Evolutionary conservation across 345 rosid species (phyloP).

Genomic region (Populus davidiana): DNA sequence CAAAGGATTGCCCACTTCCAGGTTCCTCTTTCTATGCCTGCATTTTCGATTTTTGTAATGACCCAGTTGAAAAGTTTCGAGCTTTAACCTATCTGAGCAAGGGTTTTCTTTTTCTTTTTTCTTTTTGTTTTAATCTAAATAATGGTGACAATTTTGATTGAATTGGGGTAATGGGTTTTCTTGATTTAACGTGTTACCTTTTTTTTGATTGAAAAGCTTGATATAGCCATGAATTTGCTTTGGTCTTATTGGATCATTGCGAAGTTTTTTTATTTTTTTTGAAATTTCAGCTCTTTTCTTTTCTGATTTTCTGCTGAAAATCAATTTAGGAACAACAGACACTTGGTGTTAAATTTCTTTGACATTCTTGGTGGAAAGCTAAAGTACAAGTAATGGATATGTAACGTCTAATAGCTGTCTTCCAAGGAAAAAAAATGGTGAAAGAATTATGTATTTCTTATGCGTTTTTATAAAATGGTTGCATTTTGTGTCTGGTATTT

Average conservation of each 20-base stretch:
- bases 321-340: neutral
- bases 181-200: neutral
- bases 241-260: neutral
- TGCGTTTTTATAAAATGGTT: neutral
- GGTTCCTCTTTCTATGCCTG: constrained; percentile 29
- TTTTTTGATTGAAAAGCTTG: neutral
- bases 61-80: neutral
- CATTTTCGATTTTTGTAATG: neutral
- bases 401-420: neutral
- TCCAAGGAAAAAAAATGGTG: neutral
- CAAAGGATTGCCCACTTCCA: constrained; percentile 59
- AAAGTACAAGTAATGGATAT: neutral
- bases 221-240: neutral
- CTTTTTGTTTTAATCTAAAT: neutral
- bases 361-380: neutral
- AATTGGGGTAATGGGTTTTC: constrained; percentile 11
- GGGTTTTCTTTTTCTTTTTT: neutral
- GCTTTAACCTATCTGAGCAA: neutral
- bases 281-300: neutral
- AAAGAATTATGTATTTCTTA: neutral
- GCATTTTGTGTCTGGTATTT: constrained; percentile 15
- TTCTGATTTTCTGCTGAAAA: neutral
- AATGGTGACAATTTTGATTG: neutral
- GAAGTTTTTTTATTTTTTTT: neutral
- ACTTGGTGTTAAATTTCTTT: neutral